These are phyloP conservation scores for Phytomonas sp. DNA, from an alignment of 208 protist genomes.

Conservation along the genomic window DNA sequence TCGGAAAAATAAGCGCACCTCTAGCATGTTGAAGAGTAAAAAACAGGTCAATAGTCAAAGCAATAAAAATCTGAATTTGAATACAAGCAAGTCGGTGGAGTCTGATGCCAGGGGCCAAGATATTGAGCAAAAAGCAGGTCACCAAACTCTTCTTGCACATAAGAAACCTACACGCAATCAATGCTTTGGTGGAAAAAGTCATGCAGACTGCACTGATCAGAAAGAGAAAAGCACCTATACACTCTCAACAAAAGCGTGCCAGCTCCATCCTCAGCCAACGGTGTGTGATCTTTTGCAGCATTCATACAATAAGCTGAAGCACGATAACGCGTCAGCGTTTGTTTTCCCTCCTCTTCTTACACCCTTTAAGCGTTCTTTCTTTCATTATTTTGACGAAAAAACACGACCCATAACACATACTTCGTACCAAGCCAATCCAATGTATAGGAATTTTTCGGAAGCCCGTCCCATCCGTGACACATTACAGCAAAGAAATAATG, in stretches of 20 bases:
- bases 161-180: neutral
- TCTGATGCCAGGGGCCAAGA: neutral
- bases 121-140: neutral
- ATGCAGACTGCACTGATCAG: neutral
- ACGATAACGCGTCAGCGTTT: neutral
- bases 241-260: neutral
- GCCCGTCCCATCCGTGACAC: neutral
- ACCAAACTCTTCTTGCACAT: neutral
- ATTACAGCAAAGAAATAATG: neutral
- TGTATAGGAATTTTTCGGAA: neutral
- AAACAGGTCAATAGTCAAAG: neutral
- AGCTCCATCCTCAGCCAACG: neutral
- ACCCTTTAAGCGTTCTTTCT: conserved; percentile 2
- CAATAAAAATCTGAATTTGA: neutral
- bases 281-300: conserved; percentile 2
- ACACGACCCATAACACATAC: neutral
- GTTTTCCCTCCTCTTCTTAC: conserved; percentile 9
- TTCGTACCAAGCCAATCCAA: neutral
- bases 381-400: conserved; percentile 6
- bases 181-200: neutral
- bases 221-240: neutral
- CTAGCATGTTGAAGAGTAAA: neutral
- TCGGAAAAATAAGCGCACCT: neutral
- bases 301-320: conserved; percentile 6
- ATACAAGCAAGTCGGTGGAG: neutral